phyloP scores from a whole-genome alignment of 2,329 filamentous ascomycete species.

The Rosellinia necatrix region DNA sequence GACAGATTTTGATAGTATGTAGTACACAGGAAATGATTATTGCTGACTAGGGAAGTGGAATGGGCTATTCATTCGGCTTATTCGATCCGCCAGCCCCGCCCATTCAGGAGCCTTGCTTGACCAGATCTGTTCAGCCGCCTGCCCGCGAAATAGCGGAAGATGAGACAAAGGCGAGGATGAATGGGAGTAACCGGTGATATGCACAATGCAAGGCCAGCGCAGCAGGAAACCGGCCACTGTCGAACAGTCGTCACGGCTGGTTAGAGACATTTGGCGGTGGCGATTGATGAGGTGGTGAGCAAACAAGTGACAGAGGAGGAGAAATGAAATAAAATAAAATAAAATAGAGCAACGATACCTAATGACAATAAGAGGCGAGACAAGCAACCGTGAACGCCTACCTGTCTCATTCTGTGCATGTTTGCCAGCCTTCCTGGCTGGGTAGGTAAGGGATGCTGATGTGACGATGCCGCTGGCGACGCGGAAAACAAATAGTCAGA shows the following conservation, averaged over 20 bases:
- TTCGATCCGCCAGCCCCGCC: neutral
- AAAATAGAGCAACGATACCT: no score
- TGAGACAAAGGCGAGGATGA: neutral
- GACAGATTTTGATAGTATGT: neutral
- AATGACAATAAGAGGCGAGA: no score
- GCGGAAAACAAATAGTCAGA: no score
- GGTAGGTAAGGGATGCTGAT: no score
- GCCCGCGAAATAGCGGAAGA: constrained; percentile 9
- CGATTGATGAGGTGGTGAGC: constrained; percentile 12
- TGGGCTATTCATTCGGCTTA: neutral
- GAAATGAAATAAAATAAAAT: neutral
- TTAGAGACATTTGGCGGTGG: constrained; percentile 22
- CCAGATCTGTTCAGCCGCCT: constrained; percentile 7
- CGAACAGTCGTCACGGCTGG: constrained; percentile 11
- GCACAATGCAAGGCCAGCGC: constrained; percentile 39
- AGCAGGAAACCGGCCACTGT: constrained; percentile 26
- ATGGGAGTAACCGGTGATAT: constrained; percentile 28
- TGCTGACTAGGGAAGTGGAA: constrained; percentile 3
- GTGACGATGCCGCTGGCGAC: no score
- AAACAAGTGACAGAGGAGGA: neutral
- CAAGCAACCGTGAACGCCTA: no score
- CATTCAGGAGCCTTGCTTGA: constrained; percentile 2
- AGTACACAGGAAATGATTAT: no score
- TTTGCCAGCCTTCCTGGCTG: no score
- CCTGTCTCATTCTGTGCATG: no score